These are phyloP conservation scores for Nicotiana obtusifolia DNA, from an alignment of 257 asterid species.

Conservation along the genomic window DNA sequence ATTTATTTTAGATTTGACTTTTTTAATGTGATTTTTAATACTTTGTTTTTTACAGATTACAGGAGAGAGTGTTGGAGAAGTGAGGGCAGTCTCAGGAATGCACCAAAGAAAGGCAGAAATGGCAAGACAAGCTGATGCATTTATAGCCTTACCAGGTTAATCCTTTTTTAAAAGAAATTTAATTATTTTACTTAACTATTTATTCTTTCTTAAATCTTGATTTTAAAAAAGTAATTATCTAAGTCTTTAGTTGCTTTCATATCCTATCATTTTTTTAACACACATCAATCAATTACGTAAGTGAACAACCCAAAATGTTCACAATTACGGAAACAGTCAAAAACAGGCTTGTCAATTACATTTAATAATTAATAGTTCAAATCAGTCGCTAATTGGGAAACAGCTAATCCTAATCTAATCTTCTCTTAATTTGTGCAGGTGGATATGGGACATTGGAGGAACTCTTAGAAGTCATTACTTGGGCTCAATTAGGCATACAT, in stretches of 20 bases:
- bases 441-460: constrained; percentile 97
- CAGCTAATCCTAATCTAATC: not conserved
- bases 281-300: not conserved
- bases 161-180: not conserved
- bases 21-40: not conserved
- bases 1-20: not conserved
- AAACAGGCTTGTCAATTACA: not conserved
- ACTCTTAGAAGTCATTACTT: constrained; percentile 84
- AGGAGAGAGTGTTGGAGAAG: constrained; percentile 92
- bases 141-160: constrained; percentile 84
- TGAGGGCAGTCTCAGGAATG: constrained; percentile 82
- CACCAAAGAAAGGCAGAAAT: constrained; percentile 96
- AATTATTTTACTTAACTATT: not conserved
- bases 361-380: not conserved
- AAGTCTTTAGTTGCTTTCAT: constrained; percentile 19
- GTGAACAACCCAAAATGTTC: constrained; percentile 9
- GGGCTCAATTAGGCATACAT: constrained; percentile 97
- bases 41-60: constrained; percentile 46
- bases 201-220: not conserved
- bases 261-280: not conserved
- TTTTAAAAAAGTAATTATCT: not conserved
- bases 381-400: not conserved
- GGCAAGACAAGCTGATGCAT: constrained; percentile 95
- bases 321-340: constrained; percentile 7
- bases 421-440: constrained; percentile 37